A percentile compares a stretch with the other conserved stretches of the same genome.
Conservation (phyloP, 2,329 filamentous ascomycete genomes). For the Beauveria bassiana region DNA sequence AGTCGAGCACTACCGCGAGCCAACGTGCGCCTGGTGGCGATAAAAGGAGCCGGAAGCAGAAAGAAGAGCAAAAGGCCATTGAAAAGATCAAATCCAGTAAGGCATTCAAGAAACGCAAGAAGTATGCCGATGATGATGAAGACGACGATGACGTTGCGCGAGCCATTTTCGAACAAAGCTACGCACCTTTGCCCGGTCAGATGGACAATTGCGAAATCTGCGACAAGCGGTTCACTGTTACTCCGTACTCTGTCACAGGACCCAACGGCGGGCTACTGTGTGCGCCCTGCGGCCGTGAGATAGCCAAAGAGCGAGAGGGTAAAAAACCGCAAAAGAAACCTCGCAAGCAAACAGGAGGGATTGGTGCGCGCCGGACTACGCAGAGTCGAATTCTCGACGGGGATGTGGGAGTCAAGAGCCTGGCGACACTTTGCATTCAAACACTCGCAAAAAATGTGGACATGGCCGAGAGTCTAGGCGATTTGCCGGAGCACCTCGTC, state of each 20-base stretch:
- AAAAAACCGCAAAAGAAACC: constrained; percentile 28
- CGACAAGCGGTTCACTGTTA: constrained; percentile 84
- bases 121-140: constrained; percentile 27
- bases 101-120: constrained; percentile 46
- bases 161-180: constrained; percentile 38
- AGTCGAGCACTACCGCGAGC: constrained; percentile 21
- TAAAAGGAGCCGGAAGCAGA: constrained; percentile 26
- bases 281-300: constrained; percentile 67
- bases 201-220: constrained; percentile 83
- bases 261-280: constrained; percentile 84
- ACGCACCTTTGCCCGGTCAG: constrained; percentile 66
- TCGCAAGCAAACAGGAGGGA: constrained; percentile 45
- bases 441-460: constrained; percentile 55
- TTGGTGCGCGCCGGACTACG: constrained; percentile 61
- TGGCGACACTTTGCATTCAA: constrained; percentile 58
- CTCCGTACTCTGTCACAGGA: constrained; percentile 75
- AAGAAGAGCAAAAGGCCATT: constrained; percentile 45
- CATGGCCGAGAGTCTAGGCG: constrained; percentile 54
- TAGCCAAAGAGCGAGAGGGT: constrained; percentile 53
- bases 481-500: constrained; percentile 45
- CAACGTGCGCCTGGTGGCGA: constrained; percentile 17
- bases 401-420: constrained; percentile 56
- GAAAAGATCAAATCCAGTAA: constrained; percentile 58
- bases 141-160: constrained; percentile 44
- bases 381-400: constrained; percentile 85